phyloP scores from a whole-genome alignment of 2,329 filamentous ascomycete genomes.

The Aspergillus proliferans region DNA sequence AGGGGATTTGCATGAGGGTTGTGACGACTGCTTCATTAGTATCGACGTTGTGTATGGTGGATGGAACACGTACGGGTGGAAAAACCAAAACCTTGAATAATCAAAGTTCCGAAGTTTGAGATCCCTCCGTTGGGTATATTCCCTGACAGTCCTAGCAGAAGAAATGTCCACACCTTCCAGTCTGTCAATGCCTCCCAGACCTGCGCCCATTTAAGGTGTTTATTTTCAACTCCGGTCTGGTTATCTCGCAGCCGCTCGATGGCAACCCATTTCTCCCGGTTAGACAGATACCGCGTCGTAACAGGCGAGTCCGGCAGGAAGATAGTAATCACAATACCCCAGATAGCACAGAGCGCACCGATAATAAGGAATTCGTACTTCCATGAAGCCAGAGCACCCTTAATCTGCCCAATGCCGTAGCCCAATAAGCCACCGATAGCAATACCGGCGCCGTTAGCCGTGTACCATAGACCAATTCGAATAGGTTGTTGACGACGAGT shows the following conservation, averaged over 20 bases:
- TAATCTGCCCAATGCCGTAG: constrained; percentile 21
- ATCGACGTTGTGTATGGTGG: constrained; percentile 15
- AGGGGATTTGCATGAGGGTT: constrained; percentile 32
- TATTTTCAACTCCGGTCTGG: constrained; percentile 8
- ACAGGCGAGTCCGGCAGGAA: constrained; percentile 31
- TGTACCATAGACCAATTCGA: constrained; percentile 23
- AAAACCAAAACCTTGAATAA: constrained; percentile 39
- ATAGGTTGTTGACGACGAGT: constrained; percentile 18
- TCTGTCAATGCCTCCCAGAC: constrained; percentile 4
- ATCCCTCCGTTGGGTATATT: constrained; percentile 28
- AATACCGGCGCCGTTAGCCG: constrained; percentile 37
- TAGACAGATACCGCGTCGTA: constrained; percentile 26
- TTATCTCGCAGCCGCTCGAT: constrained; percentile 15
- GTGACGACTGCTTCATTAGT: constrained; percentile 27
- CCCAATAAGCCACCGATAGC: constrained; percentile 34
- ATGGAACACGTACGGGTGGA: constrained; percentile 30
- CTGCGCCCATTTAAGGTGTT: constrained; percentile 3
- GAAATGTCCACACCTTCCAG: constrained; percentile 3
- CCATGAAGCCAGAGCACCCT: constrained; percentile 16
- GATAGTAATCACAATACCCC: constrained; percentile 20
- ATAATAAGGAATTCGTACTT: constrained; percentile 25
- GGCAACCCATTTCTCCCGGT: constrained; percentile 29
- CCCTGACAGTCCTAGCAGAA: constrained; percentile 5
- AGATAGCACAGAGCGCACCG: constrained; percentile 23
- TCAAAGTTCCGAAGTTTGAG: constrained; percentile 23